Base-by-base conservation (phyloP, 2,329 filamentous ascomycete species). In the Cordyceps tenuipes region DNA sequence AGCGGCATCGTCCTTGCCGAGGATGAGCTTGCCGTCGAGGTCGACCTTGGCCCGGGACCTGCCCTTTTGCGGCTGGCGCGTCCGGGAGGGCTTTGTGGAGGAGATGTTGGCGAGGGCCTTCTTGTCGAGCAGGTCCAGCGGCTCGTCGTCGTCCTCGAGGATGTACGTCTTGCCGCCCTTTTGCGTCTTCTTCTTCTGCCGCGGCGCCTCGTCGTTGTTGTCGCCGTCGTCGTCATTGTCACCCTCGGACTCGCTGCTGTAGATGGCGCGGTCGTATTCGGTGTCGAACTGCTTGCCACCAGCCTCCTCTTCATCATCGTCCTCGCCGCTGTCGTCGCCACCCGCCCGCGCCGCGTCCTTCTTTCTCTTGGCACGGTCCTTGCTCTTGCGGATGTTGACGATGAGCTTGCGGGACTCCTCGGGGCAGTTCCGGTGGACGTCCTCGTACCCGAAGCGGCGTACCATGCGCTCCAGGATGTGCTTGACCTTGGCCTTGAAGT, bases 401-500 rank as follows among this genome's bases (percentile, higher is more conserved):
- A 99, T 88, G 59, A 99, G 79, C 74, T 97, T 99, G 66, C 86
- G 86, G 74, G 97, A 93, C 23, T 84, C 84, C 68, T 95, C 90
- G 3, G 92, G 93, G 61, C 90, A 92, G 71, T 89, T 80, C 64
- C 84, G 83, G 74, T 94, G 90, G 13, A 99, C 83, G 34, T 84
- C 75, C 2, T 93, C 88, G 50, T 89, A 88, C 52, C 94, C 92
- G 69, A 97, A 97, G 60, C 93, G 86, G 52, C 93, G 85, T 23
- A 97, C 88, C 82, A 97, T 91, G 57, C 94, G 86, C 76, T 99
- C 94, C 17, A 99, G 78, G 64, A 99, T 97, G 70, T 97, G 92
- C 84, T 97, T 97, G 66, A 99, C 92, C 79, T 97, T 99, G 54
- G 90, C 87, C 69, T 93, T 91, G 77, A 99, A 94, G 71, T 96